A percentile compares a stretch with the other conserved stretches of the same genome.
Conservation (phyloP, 2,329 filamentous ascomycete genomes). For the Lasiodiplodia citricola region DNA sequence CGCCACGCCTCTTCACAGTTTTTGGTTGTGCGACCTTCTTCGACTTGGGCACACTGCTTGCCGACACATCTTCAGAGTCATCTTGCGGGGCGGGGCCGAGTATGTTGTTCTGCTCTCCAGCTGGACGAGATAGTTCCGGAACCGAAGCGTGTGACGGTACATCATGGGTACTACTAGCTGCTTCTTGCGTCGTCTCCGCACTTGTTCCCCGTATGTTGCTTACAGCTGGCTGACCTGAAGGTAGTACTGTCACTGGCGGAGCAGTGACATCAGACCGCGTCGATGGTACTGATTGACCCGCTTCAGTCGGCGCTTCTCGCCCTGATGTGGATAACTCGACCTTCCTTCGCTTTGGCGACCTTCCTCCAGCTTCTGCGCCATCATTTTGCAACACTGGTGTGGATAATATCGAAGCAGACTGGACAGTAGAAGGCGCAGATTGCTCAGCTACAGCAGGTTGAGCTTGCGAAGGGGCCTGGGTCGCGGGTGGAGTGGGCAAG, state of each 20-base stretch:
- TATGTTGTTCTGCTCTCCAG: background rate
- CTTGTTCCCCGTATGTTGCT: background rate
- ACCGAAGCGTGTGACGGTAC: background rate
- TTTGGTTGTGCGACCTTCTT: slow-evolving; percentile 9
- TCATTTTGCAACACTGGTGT: background rate
- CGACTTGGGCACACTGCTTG: background rate
- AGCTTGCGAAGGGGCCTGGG: slow-evolving; percentile 10
- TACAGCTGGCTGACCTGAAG: background rate
- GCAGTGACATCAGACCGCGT: background rate
- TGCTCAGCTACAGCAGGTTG: background rate
- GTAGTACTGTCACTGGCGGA: background rate
- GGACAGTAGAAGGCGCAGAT: background rate
- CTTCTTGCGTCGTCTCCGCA: background rate
- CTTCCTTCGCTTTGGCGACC: slow-evolving; percentile 24
- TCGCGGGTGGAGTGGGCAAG: slow-evolving; percentile 23
- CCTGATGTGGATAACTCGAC: background rate
- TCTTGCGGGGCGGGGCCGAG: background rate
- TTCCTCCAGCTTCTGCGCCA: background rate
- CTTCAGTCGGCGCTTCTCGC: background rate
- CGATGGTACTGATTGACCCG: background rate
- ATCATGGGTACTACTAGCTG: no score
- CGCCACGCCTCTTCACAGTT: slow-evolving; percentile 1
- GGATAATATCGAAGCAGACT: background rate
- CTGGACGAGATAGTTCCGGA: background rate
- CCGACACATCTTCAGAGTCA: background rate